Evolutionary conservation across 1,284 basidiomycete species (phyloP).

Genomic region (Apiotrichum porosum): DNA sequence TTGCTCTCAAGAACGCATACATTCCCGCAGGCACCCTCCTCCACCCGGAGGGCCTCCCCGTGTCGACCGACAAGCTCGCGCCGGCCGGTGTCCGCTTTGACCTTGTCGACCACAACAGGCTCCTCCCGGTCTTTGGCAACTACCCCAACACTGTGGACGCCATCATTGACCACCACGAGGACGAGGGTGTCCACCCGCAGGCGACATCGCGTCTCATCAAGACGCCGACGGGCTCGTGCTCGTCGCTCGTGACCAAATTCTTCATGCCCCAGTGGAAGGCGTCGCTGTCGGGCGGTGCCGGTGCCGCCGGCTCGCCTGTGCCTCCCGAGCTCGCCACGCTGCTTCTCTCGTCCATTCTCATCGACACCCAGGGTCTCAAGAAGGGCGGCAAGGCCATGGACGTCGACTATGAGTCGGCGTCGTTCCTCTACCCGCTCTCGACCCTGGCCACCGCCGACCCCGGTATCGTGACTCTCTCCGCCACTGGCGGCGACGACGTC

Average conservation of each 20-base stretch:
- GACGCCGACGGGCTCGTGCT: constrained; percentile 64
- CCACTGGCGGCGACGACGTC: neutral
- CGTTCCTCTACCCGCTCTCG: constrained; percentile 54
- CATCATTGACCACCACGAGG: constrained; percentile 90
- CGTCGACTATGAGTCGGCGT: constrained; percentile 60
- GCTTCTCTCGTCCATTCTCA: constrained; percentile 70
- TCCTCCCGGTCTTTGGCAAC: constrained; percentile 56
- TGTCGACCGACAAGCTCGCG: constrained; percentile 50
- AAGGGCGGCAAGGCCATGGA: constrained; percentile 65
- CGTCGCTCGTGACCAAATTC: constrained; percentile 65
- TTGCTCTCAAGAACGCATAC: constrained; percentile 61
- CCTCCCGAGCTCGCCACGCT: constrained; percentile 63
- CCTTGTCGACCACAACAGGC: constrained; percentile 83
- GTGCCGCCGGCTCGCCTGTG: constrained; percentile 32
- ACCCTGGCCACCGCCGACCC: constrained; percentile 12
- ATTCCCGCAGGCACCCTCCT: constrained; percentile 58
- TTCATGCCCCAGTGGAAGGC: constrained; percentile 49
- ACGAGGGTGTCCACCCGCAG: constrained; percentile 62
- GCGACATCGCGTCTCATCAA: constrained; percentile 65
- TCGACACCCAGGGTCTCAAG: constrained; percentile 77
- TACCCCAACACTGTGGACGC: constrained; percentile 57
- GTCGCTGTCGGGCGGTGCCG: constrained; percentile 21
- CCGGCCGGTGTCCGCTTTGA: constrained; percentile 58
- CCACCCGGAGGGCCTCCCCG: constrained; percentile 46
- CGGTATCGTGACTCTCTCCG: neutral